Conservation (phyloP, 108 stramenopile genomes). For the Skeletonema marinoi region DNA sequence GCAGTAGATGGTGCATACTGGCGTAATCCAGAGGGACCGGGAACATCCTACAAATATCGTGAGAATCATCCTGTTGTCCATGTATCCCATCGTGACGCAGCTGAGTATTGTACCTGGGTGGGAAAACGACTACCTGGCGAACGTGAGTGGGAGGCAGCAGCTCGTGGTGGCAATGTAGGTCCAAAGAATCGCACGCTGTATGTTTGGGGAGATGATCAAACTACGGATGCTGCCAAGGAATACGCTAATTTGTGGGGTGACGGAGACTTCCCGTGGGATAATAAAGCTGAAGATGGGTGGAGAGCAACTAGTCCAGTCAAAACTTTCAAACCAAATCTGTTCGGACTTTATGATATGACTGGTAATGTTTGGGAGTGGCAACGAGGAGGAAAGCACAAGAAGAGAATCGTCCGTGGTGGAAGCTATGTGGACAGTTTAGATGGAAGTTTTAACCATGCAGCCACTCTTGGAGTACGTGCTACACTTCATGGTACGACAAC, state of each 20-base stretch:
- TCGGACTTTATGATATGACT: constrained; percentile 90
- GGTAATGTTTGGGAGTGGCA: constrained; percentile 97
- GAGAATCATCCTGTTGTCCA: constrained; percentile 92
- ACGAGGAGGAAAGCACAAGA: constrained; percentile 87
- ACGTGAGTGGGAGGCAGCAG: constrained; percentile 93
- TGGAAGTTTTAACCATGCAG: constrained; percentile 85
- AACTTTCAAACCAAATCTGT: constrained; percentile 76
- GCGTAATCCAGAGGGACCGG: constrained; percentile 91
- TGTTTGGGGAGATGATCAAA: constrained; percentile 72
- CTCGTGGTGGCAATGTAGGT: constrained; percentile 76
- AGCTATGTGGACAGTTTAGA: constrained; percentile 87
- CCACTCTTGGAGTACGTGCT: constrained; percentile 79
- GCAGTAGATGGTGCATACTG: constrained; percentile 92
- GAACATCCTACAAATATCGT: constrained; percentile 74
- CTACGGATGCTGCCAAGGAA: constrained; percentile 52
- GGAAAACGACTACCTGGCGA: constrained; percentile 90
- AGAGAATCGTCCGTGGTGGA: constrained; percentile 86
- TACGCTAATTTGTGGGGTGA: constrained; percentile 86
- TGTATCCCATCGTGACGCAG: constrained; percentile 92
- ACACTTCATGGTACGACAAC: constrained; percentile 86
- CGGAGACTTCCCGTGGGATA: constrained; percentile 79
- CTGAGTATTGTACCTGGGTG: constrained; percentile 93
- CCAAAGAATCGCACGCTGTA: constrained; percentile 79
- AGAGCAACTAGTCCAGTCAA: constrained; percentile 85
- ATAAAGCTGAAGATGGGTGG: constrained; percentile 85